phyloP scores from a whole-genome alignment of 208 protist species.

The Tritrichomonas musculus region DNA sequence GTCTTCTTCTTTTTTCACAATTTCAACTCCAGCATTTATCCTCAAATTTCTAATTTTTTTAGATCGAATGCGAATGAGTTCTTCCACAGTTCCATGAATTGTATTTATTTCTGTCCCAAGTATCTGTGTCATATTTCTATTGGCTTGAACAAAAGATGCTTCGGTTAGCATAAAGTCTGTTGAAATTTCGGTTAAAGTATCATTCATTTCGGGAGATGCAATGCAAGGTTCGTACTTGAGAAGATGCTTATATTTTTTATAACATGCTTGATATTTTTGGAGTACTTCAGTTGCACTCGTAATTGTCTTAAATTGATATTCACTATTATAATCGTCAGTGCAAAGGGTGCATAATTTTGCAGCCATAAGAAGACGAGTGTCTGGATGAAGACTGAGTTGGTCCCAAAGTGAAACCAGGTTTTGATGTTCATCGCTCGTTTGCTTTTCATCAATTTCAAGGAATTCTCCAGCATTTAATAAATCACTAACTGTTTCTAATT shows the following conservation, averaged over 20 bases:
- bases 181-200: too few species aligned
- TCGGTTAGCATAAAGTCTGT: too few species aligned
- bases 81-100: too few species aligned
- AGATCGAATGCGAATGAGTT: too few species aligned
- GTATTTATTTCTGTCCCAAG: too few species aligned
- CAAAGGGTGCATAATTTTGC: not conserved
- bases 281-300: not conserved
- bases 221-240: not conserved
- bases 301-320: conserved; percentile 17
- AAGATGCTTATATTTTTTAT: not conserved
- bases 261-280: not conserved
- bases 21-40: too few species aligned
- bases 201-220: too few species aligned
- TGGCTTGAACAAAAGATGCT: too few species aligned
- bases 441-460: not conserved
- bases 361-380: not conserved
- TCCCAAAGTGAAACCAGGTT: not conserved
- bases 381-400: not conserved
- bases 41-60: too few species aligned
- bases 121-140: too few species aligned
- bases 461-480: not conserved
- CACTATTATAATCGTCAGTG: not conserved
- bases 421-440: not conserved
- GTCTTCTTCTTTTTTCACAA: too few species aligned
- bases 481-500: not conserved